These are phyloP conservation scores for Turritis glabra DNA, from an alignment of 345 rosid genomes.

Conservation along the genomic window DNA sequence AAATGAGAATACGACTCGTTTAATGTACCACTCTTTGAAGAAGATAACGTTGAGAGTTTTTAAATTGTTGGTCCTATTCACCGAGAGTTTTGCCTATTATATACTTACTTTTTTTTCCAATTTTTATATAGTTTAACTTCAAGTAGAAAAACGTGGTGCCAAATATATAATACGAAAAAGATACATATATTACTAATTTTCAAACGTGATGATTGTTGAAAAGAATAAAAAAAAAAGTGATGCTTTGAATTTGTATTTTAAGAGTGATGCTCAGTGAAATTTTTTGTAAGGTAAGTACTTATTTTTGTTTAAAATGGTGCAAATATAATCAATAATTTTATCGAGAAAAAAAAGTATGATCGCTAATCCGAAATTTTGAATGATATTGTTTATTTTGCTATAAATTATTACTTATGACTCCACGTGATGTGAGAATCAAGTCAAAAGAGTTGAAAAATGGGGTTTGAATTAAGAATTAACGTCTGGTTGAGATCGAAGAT, in stretches of 20 bases:
- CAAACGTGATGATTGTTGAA: background rate
- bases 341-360: too few species aligned
- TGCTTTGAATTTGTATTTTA: background rate
- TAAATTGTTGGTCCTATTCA: conserved; percentile 2
- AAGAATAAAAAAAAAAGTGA: background rate
- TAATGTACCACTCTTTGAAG: background rate
- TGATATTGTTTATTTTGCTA: background rate
- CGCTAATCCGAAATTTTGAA: background rate
- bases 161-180: background rate
- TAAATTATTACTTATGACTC: background rate
- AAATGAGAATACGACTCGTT: conserved; percentile 18
- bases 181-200: background rate
- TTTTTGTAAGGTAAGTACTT: background rate
- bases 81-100: background rate
- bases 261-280: background rate
- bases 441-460: conserved; percentile 12
- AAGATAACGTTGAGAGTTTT: conserved; percentile 20
- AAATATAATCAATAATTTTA: background rate
- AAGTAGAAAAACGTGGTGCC: background rate
- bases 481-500: conserved; percentile 22
- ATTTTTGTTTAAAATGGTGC: background rate
- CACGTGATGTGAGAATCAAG: conserved; percentile 11
- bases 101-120: background rate
- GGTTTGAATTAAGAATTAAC: conserved; percentile 4
- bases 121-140: background rate